These are phyloP conservation scores for Jatropha multifida DNA, from an alignment of 441 rosid species.

Conservation along the genomic window DNA sequence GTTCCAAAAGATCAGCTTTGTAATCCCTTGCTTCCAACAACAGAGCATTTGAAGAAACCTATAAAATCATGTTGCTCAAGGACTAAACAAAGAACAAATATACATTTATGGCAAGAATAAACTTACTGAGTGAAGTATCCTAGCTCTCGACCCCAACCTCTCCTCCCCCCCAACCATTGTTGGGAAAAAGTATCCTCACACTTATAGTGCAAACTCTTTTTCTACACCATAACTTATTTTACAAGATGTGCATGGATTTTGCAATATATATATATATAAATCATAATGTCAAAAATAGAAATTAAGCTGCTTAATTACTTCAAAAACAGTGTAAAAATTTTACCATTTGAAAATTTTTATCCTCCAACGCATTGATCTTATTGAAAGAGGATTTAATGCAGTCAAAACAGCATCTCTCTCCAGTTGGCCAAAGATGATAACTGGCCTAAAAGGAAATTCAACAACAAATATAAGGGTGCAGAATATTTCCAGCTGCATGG, in stretches of 20 bases:
- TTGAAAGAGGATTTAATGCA: constrained; percentile 48
- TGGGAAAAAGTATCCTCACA: not conserved
- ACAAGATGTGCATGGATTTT: not conserved
- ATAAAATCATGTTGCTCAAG: constrained; percentile 28
- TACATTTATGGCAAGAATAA: not conserved
- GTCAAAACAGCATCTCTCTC: constrained; percentile 41
- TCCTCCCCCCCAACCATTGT: too few species aligned
- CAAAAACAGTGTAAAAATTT: constrained; percentile 18
- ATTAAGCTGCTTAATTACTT: not conserved
- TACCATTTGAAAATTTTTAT: constrained; percentile 55
- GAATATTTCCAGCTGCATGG: constrained; percentile 1
- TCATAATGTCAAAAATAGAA: not conserved
- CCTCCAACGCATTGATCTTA: constrained; percentile 45
- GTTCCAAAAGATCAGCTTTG: constrained; percentile 52
- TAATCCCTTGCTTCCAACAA: constrained; percentile 41
- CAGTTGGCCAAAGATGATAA: constrained; percentile 43
- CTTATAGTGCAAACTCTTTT: not conserved
- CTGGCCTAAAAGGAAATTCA: constrained; percentile 42
- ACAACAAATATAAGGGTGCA: constrained; percentile 5
- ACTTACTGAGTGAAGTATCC: too few species aligned
- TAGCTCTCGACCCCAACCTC: not conserved
- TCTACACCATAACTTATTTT: not conserved
- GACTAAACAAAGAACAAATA: constrained; percentile 9
- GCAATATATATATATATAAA: not conserved
- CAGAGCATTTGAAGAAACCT: constrained; percentile 52